phyloP scores from a whole-genome alignment of 768 basidiomycete species.

The Auriscalpium orientale region DNA sequence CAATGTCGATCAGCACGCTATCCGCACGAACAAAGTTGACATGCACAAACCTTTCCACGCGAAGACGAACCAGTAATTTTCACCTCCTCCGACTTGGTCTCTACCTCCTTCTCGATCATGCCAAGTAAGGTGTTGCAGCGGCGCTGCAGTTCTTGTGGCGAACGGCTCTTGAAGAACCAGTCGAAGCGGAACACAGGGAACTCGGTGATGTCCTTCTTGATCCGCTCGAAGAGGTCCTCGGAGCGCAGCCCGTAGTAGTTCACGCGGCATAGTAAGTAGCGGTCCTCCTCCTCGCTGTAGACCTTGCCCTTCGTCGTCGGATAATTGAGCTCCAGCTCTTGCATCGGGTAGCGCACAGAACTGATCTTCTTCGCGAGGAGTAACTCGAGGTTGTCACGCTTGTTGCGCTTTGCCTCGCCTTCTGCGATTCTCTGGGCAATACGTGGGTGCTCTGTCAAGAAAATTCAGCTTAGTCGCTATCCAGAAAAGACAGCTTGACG shows the following conservation, averaged over 20 bases:
- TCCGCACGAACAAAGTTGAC: neutral
- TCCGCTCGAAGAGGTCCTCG: conserved; percentile 88
- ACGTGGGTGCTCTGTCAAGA: conserved; percentile 58
- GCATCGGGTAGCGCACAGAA: conserved; percentile 86
- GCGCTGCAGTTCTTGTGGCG: conserved; percentile 80
- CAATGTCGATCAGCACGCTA: neutral
- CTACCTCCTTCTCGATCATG: conserved; percentile 91
- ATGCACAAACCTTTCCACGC: conserved; percentile 53
- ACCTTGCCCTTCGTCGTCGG: conserved; percentile 95
- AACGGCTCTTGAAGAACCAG: conserved; percentile 96
- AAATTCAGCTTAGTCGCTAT: too few species aligned
- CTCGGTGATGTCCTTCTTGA: conserved; percentile 94
- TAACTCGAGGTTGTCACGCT: conserved; percentile 71
- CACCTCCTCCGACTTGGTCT: conserved; percentile 57
- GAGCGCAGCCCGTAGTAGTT: conserved; percentile 84
- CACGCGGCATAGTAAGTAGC: conserved; percentile 86
- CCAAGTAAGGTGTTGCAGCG: conserved; percentile 80
- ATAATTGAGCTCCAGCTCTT: conserved; percentile 93
- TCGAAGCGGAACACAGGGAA: conserved; percentile 97
- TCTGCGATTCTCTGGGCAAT: conserved; percentile 79
- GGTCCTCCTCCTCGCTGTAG: conserved; percentile 94
- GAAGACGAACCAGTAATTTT: conserved; percentile 36
- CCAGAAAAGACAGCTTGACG: conserved; percentile 13
- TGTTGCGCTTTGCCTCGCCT: conserved; percentile 85
- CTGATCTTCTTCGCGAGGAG: conserved; percentile 78